Evolutionary conservation across 78 protist genomes (phyloP).

Genomic region (Dictyostelium purpureum): DNA sequence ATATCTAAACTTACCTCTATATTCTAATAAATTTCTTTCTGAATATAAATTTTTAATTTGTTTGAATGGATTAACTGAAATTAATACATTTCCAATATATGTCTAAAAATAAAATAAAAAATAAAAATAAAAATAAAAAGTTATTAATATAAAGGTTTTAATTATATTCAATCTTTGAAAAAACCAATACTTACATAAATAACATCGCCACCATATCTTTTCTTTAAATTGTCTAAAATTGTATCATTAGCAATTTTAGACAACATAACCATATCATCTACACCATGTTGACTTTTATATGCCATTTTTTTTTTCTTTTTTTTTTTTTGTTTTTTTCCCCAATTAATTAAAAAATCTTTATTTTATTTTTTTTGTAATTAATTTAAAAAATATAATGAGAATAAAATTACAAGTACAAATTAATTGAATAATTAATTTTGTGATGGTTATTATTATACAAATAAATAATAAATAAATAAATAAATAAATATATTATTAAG

Average conservation of each 20-base stretch:
- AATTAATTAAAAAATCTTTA: neutral
- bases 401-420: neutral
- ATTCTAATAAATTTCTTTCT: constrained; percentile 69
- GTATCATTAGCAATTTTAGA: constrained; percentile 83
- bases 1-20: constrained; percentile 72
- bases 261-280: constrained; percentile 94
- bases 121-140: neutral
- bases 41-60: constrained; percentile 70
- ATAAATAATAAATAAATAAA: neutral
- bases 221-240: constrained; percentile 85
- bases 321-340: neutral
- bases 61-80: constrained; percentile 94
- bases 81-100: constrained; percentile 93
- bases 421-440: neutral
- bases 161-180: neutral
- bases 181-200: constrained; percentile 83
- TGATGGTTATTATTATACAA: neutral
- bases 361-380: neutral
- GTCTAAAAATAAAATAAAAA: constrained; percentile 57
- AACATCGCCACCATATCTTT: constrained; percentile 82
- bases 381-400: neutral
- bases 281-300: constrained; percentile 84
- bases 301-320: constrained; percentile 38
- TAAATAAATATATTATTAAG: neutral
- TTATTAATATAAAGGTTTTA: neutral